phyloP scores from a whole-genome alignment of 2,329 filamentous ascomycete genomes.

The Aspergillus sp. region DNA sequence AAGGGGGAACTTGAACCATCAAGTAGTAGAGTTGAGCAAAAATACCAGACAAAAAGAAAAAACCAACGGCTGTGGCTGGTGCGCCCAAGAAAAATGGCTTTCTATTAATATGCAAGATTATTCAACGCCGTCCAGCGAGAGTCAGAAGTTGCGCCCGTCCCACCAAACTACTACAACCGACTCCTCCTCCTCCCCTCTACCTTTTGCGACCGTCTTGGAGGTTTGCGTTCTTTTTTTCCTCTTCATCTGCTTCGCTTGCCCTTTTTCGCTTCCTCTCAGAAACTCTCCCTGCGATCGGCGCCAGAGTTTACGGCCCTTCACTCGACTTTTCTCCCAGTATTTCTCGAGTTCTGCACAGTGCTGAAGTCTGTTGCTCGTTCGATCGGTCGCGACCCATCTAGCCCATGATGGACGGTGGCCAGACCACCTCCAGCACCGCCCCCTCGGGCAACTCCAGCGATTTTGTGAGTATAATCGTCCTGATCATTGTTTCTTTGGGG shows the following conservation, averaged over 20 bases:
- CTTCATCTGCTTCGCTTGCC: conserved; percentile 21
- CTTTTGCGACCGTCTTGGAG: conserved; percentile 18
- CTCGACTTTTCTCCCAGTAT: conserved; percentile 15
- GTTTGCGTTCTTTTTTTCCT: conserved; percentile 18
- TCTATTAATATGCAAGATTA: conserved; percentile 19
- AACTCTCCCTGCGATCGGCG: conserved; percentile 14
- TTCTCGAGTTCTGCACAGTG: conserved; percentile 28
- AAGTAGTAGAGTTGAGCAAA: neutral
- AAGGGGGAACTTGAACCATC: neutral
- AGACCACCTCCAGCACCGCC: conserved; percentile 46
- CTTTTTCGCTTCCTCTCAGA: conserved; percentile 19
- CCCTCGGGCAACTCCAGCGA: conserved; percentile 85
- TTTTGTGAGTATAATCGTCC: conserved; percentile 70
- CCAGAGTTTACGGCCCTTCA: conserved; percentile 10
- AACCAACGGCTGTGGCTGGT: conserved; percentile 24
- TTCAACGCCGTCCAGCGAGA: conserved; percentile 15
- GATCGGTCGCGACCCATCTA: conserved; percentile 47
- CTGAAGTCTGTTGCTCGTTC: conserved; percentile 36
- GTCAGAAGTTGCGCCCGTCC: conserved; percentile 17
- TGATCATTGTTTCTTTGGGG: conserved; percentile 16
- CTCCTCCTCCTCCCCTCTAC: conserved; percentile 15
- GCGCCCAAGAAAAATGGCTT: conserved; percentile 17
- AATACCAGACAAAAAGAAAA: conserved; percentile 1
- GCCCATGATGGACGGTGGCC: conserved; percentile 51
- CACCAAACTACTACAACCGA: conserved; percentile 16